phyloP scores from a whole-genome alignment of 2,329 filamentous ascomycete species.

The Fusarium buxicola region DNA sequence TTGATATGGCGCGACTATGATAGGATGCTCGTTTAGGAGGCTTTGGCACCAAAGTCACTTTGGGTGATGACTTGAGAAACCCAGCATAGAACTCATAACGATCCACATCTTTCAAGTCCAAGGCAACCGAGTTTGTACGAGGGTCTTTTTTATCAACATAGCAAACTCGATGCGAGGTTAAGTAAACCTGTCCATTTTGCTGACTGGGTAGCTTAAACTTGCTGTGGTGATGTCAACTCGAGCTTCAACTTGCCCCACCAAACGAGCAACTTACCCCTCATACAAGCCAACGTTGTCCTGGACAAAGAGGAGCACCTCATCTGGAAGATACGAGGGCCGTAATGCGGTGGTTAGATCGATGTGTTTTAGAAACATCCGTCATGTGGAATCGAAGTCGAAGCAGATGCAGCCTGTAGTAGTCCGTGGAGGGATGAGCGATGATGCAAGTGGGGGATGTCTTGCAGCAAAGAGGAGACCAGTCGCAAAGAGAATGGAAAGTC shows the following conservation, averaged over 20 bases:
- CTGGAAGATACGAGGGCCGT: conserved; percentile 89
- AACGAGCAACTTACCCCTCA: conserved; percentile 78
- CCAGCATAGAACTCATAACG: conserved; percentile 91
- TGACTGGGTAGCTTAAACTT: conserved; percentile 96
- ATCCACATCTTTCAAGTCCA: conserved; percentile 93
- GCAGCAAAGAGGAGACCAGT: conserved; percentile 18
- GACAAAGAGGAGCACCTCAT: conserved; percentile 95
- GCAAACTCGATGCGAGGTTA: conserved; percentile 95
- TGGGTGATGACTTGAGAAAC: conserved; percentile 94
- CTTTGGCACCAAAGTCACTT: conserved; percentile 90
- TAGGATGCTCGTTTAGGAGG: conserved; percentile 74
- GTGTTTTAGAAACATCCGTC: conserved; percentile 96
- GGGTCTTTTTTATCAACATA: conserved; percentile 93
- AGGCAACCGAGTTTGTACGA: conserved; percentile 82
- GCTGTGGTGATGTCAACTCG: conserved; percentile 58
- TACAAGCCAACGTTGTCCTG: conserved; percentile 98
- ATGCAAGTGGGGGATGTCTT: conserved; percentile 35
- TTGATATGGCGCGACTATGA: conserved; percentile 63
- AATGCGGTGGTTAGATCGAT: conserved; percentile 96
- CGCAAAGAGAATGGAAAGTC: neutral
- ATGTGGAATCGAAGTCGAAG: conserved; percentile 52
- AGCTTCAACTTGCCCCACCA: neutral
- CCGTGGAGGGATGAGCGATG: conserved; percentile 24
- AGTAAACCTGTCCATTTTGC: conserved; percentile 94
- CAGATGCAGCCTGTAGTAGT: neutral